Base-by-base conservation (phyloP, 495 filamentous ascomycete species). In the Talaromyces nanjingensis region DNA sequence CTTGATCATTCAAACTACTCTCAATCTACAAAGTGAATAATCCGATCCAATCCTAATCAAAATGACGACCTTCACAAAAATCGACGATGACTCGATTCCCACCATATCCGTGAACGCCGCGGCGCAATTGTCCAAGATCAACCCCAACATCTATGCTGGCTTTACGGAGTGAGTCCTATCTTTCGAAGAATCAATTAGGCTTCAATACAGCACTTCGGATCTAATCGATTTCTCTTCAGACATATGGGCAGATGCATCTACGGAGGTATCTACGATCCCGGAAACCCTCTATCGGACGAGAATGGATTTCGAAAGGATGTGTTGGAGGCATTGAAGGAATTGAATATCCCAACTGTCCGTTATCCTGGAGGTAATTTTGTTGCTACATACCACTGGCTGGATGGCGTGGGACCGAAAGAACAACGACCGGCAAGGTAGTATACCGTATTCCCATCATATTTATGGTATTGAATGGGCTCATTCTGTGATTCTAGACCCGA, bases 201-300 rank as follows among this genome's bases (percentile, higher is more conserved):
- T 63, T 63, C 70, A 42, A 16, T 6, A 22, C 5, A 14, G 53
- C 53, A 14, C 12, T 25, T 29, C 4, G 24, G 11, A 11, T 56
- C 53, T 27, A 42, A 69, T 62, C 34, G 57, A 20, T 67, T 7
- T 53, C 57, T 20, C 59, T 33, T 4, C 62, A 90, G 88, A 70
- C 89, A 92, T 67, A 91, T 91, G 88, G 90, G 89, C 53, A 83
- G 90, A 52, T 93, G 89, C 75, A 91, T 93, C 72, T 93, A 93
- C 71, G 89, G 89, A 62, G 90, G 90, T 64, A 89, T 93, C 69
- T 92, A 91, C 73, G 89, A 91, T 64, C 89, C 88, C 2, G 80
- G 77, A 12, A 91, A 84, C 70, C 76, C 83, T 0, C 76, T 91
- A n/a, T 86, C 87, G 3, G 90, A 92, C 65, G 78, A 85, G 62